Conservation (phyloP, 2,329 filamentous ascomycete species). For the Exutisphaerella laricina region DNA sequence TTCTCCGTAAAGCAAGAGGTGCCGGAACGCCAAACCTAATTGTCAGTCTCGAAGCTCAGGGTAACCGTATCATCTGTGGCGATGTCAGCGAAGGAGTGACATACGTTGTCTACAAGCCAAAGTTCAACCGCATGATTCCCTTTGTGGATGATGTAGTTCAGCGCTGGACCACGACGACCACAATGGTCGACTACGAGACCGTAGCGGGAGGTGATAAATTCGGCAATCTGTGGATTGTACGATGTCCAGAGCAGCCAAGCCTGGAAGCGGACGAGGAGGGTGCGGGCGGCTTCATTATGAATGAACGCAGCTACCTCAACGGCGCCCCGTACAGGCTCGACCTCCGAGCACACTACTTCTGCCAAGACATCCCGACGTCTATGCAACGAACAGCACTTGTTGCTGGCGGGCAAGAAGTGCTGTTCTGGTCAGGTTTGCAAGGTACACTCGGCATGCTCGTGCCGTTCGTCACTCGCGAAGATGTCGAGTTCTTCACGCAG, state of each 20-base stretch:
- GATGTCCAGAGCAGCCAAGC: constrained; percentile 78
- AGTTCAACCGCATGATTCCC: constrained; percentile 85
- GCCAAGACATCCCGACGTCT: constrained; percentile 86
- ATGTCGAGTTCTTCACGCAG: constrained; percentile 95
- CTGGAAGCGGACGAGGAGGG: constrained; percentile 89
- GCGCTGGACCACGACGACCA: constrained; percentile 82
- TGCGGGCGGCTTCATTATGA: constrained; percentile 81
- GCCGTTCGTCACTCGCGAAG: constrained; percentile 84
- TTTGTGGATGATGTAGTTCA: constrained; percentile 88
- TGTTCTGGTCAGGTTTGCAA: constrained; percentile 91
- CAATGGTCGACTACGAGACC: constrained; percentile 98
- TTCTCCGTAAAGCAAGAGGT: constrained; percentile 71
- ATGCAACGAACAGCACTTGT: constrained; percentile 86
- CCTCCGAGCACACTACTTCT: constrained; percentile 81
- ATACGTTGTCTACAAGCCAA: constrained; percentile 88
- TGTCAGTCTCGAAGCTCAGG: constrained; percentile 80
- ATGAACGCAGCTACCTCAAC: constrained; percentile 84
- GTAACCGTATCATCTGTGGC: constrained; percentile 82
- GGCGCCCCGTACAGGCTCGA: constrained; percentile 80
- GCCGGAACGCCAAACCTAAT: constrained; percentile 55
- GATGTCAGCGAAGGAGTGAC: constrained; percentile 90
- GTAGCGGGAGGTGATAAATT: constrained; percentile 95
- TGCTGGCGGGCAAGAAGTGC: constrained; percentile 81
- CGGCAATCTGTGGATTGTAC: constrained; percentile 89
- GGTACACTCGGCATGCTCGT: constrained; percentile 91